These are phyloP conservation scores for Phytophthora nicotianae DNA, from an alignment of 352 stramenopile species.

Conservation along the genomic window DNA sequence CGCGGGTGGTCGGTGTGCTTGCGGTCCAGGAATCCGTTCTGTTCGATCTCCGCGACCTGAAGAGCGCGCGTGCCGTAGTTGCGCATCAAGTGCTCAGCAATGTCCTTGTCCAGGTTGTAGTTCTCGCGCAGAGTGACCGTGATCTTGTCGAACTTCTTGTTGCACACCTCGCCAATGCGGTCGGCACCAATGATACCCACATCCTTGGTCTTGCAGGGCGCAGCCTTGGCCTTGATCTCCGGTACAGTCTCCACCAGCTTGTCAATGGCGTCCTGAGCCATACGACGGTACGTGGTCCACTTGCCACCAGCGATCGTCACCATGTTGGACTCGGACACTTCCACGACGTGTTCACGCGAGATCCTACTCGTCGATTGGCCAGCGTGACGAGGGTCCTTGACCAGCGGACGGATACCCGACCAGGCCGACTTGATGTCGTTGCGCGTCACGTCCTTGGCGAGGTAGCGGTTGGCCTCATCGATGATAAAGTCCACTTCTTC, in stretches of 20 bases:
- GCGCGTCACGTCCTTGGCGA: slow-evolving; percentile 88
- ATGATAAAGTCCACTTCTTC: slow-evolving; percentile 96
- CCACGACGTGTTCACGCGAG: slow-evolving; percentile 94
- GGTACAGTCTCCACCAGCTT: slow-evolving; percentile 84
- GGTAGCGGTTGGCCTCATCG: slow-evolving; percentile 91
- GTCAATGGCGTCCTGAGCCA: slow-evolving; percentile 96
- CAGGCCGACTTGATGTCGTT: slow-evolving; percentile 95
- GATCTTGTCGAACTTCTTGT: slow-evolving; percentile 97
- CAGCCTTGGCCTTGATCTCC: slow-evolving; percentile 72
- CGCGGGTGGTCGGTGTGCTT: slow-evolving; percentile 86
- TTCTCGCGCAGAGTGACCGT: slow-evolving; percentile 93
- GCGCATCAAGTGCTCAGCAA: slow-evolving; percentile 94
- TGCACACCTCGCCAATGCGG: slow-evolving; percentile 93
- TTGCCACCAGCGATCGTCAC: slow-evolving; percentile 97
- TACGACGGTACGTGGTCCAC: slow-evolving; percentile 97
- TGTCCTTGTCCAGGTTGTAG: slow-evolving; percentile 93
- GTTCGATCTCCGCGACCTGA: slow-evolving; percentile 94
- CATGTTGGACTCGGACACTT: slow-evolving; percentile 90
- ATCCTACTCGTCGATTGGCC: slow-evolving; percentile 88
- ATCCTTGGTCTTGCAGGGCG: slow-evolving; percentile 76
- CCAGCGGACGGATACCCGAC: slow-evolving; percentile 95
- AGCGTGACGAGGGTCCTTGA: slow-evolving; percentile 89
- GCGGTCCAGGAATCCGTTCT: slow-evolving; percentile 82
- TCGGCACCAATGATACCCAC: slow-evolving; percentile 90
- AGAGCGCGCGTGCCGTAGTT: slow-evolving; percentile 97